phyloP scores from a whole-genome alignment of 768 basidiomycete genomes.

The Phlebiopsis flavidoalba region DNA sequence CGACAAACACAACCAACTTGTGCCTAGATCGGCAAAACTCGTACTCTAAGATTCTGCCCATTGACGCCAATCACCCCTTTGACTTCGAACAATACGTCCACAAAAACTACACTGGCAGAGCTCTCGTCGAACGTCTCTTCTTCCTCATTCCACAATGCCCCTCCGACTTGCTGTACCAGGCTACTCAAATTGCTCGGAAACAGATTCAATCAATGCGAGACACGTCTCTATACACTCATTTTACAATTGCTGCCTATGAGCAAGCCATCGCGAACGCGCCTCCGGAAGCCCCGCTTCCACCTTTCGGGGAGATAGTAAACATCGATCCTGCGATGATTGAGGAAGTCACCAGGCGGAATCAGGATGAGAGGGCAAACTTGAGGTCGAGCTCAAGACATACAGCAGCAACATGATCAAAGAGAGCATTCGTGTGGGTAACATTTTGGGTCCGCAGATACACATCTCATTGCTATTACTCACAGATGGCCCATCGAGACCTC shows the following conservation, averaged over 20 bases:
- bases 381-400: constrained; percentile 93
- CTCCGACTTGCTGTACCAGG: constrained; percentile 62
- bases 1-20: not conserved
- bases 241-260: constrained; percentile 49
- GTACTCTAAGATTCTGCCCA: constrained; percentile 13
- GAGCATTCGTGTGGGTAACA: constrained; percentile 75
- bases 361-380: constrained; percentile 73
- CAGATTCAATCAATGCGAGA: constrained; percentile 69
- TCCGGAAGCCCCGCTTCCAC: constrained; percentile 37
- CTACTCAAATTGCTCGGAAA: constrained; percentile 60
- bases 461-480: constrained; percentile 1
- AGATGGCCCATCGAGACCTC: constrained; percentile 92
- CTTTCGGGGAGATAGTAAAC: constrained; percentile 40
- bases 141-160: constrained; percentile 64
- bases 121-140: constrained; percentile 68
- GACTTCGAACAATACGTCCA: constrained; percentile 80
- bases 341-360: constrained; percentile 56
- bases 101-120: constrained; percentile 71
- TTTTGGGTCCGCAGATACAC: not conserved
- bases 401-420: constrained; percentile 98
- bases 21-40: too few relatives aligned
- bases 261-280: constrained; percentile 26
- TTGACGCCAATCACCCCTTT: constrained; percentile 82
- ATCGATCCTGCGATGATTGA: constrained; percentile 75
- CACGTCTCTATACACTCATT: constrained; percentile 48